Evolutionary conservation across 2,329 filamentous ascomycete species (phyloP), one percentile per base, ranked within the genome.

Genomic region (Beauveria scarabaeidicola): DNA sequence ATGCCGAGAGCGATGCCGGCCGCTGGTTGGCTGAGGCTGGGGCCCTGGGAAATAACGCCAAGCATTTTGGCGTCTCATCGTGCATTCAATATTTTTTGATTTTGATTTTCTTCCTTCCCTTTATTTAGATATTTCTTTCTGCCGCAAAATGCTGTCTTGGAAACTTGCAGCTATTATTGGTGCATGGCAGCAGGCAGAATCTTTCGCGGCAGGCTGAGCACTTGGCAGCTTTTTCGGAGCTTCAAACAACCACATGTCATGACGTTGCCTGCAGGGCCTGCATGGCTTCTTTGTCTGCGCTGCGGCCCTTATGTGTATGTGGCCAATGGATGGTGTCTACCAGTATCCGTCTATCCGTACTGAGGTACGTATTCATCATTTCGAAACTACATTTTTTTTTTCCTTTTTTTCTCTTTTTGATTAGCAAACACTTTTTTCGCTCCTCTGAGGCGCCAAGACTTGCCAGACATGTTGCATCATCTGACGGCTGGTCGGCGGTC

Each of bases 11-110:
- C 43, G 54, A 57, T 57, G 44, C 44, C n/a, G 32, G 36, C 41
- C 7, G 21, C 21, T 57, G 46, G 29, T 57, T 57, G 54, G 54
- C 7, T 13, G 25, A 13, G 2, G 10, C 6, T 27, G 36, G 47
- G 46, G 29, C 55, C 5, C n/a, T 15, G 55, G 55, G 55, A 58
- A 58, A 58, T 58, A 58, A 58, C 55, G 55, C 55, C 55, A 58
- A 58, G 55, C 10, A 38, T 44, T 58, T 58, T 58, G 51, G 55
- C 55, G 55, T 51, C 47, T 29, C 47, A 52, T 58, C 36, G 55
- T 51, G 47, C 46, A 44, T 50, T 8, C 7, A 15, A 10, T 29
- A 7, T 25, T 32, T 44, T 48, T 15, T 40, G 25, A 6, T 52
- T 25, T 15, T 17, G 10, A n/a, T 29, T 38, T 52, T 52, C 23